Conservation (phyloP, 164 flowering plant genomes). For the Stephania yunnanensis region DNA sequence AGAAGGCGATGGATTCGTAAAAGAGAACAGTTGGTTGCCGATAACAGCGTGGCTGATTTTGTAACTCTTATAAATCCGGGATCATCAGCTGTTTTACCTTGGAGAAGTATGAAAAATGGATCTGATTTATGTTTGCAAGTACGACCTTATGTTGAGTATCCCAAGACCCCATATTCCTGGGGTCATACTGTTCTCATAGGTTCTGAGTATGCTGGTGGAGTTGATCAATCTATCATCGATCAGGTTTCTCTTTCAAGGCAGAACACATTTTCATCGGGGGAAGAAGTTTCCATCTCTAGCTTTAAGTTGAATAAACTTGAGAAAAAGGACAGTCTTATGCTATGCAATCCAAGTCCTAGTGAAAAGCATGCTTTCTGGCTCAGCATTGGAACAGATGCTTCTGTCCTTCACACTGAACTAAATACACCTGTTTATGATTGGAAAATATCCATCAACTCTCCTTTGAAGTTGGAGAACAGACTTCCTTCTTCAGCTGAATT, state of each 20-base stretch:
- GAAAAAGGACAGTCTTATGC: constrained; percentile 79
- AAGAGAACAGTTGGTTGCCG: constrained; percentile 33
- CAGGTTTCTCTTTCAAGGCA: constrained; percentile 47
- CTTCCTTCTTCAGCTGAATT: constrained; percentile 91
- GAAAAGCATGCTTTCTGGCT: constrained; percentile 63
- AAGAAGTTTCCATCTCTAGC: constrained; percentile 25
- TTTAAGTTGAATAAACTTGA: constrained; percentile 74
- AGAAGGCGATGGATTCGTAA: constrained; percentile 72
- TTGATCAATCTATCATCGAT: constrained; percentile 47
- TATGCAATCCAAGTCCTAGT: constrained; percentile 38
- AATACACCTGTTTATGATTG: constrained; percentile 96
- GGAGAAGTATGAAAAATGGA: constrained; percentile 56
- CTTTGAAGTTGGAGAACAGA: constrained; percentile 81
- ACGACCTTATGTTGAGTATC: constrained; percentile 57
- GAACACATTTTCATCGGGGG: constrained; percentile 37
- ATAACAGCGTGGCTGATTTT: constrained; percentile 18
- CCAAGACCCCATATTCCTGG: constrained; percentile 58
- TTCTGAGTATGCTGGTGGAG: constrained; percentile 35
- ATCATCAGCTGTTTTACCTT: constrained; percentile 69
- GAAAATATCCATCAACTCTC: constrained; percentile 85
- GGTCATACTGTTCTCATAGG: constrained; percentile 46
- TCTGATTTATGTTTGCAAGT: constrained; percentile 65
- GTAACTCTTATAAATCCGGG: constrained; percentile 51
- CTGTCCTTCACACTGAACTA: constrained; percentile 79
- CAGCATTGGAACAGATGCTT: constrained; percentile 81